Evolutionary conservation across 1,284 basidiomycete genomes (phyloP).

Genomic region (Prillingera fragicola): DNA sequence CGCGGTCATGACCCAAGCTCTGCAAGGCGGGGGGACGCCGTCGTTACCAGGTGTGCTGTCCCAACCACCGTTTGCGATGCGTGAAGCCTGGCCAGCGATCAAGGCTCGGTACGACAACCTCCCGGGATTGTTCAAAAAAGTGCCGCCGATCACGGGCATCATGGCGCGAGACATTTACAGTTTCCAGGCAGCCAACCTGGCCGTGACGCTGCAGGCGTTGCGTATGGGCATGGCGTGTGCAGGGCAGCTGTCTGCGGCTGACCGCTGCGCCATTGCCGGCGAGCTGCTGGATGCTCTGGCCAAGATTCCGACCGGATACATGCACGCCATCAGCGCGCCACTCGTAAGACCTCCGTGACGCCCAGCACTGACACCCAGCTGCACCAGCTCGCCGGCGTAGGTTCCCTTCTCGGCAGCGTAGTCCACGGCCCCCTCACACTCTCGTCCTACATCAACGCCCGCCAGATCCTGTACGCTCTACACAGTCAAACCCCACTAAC

Average conservation of each 20-base stretch:
- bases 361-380: slow-evolving; percentile 6
- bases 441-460: slow-evolving; percentile 19
- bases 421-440: slow-evolving; percentile 20
- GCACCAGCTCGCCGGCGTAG: slow-evolving; percentile 24
- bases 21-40: too few species aligned
- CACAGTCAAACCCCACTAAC: neutral
- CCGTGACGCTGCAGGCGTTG: slow-evolving; percentile 19
- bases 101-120: slow-evolving; percentile 4
- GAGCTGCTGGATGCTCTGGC: slow-evolving; percentile 20
- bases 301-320: slow-evolving; percentile 21
- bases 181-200: slow-evolving; percentile 25
- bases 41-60: slow-evolving; percentile 2
- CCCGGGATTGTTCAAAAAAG: slow-evolving; percentile 12
- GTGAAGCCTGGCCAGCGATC: slow-evolving; percentile 2
- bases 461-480: slow-evolving; percentile 13
- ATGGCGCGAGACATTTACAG: slow-evolving; percentile 15
- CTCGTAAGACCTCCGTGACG: neutral
- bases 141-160: slow-evolving; percentile 16
- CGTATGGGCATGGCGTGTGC: slow-evolving; percentile 19
- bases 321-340: slow-evolving; percentile 8
- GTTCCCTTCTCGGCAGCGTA: slow-evolving; percentile 21
- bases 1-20: slow-evolving; percentile 9
- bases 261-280: slow-evolving; percentile 21
- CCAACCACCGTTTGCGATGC: slow-evolving; percentile 1
- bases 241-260: slow-evolving; percentile 11